A percentile compares a stretch with the other conserved stretches of the same genome.
Conservation (phyloP, 352 stramenopile species). For the Paralagenidium karlingii region DNA sequence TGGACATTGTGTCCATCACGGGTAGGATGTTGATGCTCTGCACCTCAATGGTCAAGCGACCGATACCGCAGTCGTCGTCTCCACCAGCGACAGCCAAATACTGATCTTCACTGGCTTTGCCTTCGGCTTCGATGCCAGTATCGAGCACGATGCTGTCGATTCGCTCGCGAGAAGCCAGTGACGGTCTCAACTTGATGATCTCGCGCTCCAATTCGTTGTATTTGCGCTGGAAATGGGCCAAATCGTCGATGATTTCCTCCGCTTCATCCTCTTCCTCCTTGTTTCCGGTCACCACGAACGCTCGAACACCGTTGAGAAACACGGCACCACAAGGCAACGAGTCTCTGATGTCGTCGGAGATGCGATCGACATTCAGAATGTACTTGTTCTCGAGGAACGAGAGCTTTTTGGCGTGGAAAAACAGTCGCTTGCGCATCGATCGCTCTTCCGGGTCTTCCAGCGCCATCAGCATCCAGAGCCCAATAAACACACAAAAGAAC, state of each 20-base stretch:
- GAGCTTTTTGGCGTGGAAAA: slow-evolving; percentile 7
- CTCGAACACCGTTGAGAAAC: slow-evolving; percentile 59
- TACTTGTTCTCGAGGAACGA: slow-evolving; percentile 48
- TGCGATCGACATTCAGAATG: slow-evolving; percentile 27
- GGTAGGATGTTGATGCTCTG: slow-evolving; percentile 54
- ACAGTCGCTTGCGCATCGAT: slow-evolving; percentile 12
- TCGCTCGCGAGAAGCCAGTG: too few relatives aligned
- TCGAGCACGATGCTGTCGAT: too few relatives aligned
- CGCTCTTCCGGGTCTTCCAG: slow-evolving; percentile 27
- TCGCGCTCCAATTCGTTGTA: slow-evolving; percentile 23
- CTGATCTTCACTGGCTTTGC: too few relatives aligned
- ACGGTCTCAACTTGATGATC: slow-evolving; percentile 16
- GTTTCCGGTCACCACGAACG: slow-evolving; percentile 57
- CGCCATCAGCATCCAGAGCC: slow-evolving; percentile 13
- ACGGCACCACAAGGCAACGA: slow-evolving; percentile 26
- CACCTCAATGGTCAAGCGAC: slow-evolving; percentile 35
- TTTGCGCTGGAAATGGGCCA: slow-evolving; percentile 19
- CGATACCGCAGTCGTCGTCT: too few relatives aligned
- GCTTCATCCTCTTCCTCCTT: slow-evolving; percentile 50
- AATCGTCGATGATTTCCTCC: slow-evolving; percentile 57
- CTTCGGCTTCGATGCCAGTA: too few relatives aligned
- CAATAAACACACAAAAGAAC: slow-evolving; percentile 20
- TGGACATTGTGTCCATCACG: slow-evolving; percentile 34
- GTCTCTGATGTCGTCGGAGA: slow-evolving; percentile 13
- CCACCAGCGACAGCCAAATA: too few relatives aligned